A percentile compares a stretch with the other conserved stretches of the same genome.
Evolutionary conservation across 306 rosid genomes (phyloP).

Genomic region (Cicer arietinum): DNA sequence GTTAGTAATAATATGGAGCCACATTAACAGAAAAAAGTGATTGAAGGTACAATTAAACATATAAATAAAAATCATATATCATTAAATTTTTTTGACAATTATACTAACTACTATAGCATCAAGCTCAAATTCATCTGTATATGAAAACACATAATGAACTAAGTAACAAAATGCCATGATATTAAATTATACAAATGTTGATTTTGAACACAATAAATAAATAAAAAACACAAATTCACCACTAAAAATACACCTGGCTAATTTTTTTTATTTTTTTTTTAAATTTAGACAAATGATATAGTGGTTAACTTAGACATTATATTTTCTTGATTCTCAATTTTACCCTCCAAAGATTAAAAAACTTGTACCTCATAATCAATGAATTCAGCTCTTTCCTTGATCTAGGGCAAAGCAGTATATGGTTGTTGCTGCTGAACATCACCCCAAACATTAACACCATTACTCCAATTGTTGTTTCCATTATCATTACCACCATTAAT

Average conservation of each 20-base stretch:
- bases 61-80: not conserved
- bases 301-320: constrained; percentile 14
- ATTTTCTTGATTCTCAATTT: constrained; percentile 26
- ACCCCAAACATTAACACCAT: constrained; percentile 63
- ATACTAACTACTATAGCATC: not conserved
- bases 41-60: not conserved
- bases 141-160: constrained; percentile 38
- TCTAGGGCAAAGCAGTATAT: constrained; percentile 76
- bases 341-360: not conserved
- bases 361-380: constrained; percentile 31
- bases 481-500: constrained; percentile 51
- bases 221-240: constrained; percentile 11
- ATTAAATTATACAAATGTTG: constrained; percentile 35
- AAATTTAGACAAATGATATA: not conserved
- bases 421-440: constrained; percentile 74
- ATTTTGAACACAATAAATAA: constrained; percentile 41
- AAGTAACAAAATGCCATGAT: constrained; percentile 10
- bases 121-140: constrained; percentile 37
- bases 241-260: constrained; percentile 47
- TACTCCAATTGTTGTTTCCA: constrained; percentile 55
- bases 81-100: constrained; percentile 21
- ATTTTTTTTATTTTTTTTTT: not conserved
- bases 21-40: not conserved
- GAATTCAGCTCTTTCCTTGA: constrained; percentile 30
- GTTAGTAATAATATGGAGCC: no score